Evolutionary conservation across 352 stramenopile genomes (phyloP).

Genomic region (Pythium insidiosum): DNA sequence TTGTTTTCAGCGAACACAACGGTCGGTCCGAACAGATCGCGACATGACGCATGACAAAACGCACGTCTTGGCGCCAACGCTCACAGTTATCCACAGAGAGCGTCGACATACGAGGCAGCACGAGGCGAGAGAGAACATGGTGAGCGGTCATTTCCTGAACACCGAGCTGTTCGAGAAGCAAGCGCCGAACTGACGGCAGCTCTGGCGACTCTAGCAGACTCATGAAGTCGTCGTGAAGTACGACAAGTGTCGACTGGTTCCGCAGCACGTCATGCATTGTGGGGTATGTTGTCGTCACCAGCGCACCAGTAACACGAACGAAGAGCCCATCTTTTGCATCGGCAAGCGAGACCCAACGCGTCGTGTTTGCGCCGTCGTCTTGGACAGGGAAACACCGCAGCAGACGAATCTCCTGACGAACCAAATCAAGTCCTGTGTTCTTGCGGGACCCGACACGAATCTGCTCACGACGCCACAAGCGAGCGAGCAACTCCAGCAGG

Average conservation of each 20-base stretch:
- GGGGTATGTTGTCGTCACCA: too few species aligned
- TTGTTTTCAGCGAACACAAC: background rate
- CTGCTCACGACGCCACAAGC: too few species aligned
- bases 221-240: conserved; percentile 33
- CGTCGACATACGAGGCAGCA: conserved; percentile 35
- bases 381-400: conserved; percentile 66
- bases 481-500: conserved; percentile 39
- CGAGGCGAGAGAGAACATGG: conserved; percentile 57
- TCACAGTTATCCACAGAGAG: background rate
- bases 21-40: too few species aligned
- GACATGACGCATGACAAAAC: too few species aligned
- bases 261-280: too few species aligned
- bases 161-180: conserved; percentile 43
- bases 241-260: too few species aligned
- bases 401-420: conserved; percentile 22
- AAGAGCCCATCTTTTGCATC: conserved; percentile 28
- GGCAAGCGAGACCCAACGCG: conserved; percentile 35
- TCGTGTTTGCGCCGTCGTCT: background rate
- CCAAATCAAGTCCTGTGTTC: too few species aligned
- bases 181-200: conserved; percentile 22
- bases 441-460: too few species aligned
- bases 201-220: conserved; percentile 10
- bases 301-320: too few species aligned
- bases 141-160: conserved; percentile 62
- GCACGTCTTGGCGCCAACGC: background rate